Base-by-base conservation (phyloP, 2,329 filamentous ascomycete genomes). In the Hypoxylon sp. region DNA sequence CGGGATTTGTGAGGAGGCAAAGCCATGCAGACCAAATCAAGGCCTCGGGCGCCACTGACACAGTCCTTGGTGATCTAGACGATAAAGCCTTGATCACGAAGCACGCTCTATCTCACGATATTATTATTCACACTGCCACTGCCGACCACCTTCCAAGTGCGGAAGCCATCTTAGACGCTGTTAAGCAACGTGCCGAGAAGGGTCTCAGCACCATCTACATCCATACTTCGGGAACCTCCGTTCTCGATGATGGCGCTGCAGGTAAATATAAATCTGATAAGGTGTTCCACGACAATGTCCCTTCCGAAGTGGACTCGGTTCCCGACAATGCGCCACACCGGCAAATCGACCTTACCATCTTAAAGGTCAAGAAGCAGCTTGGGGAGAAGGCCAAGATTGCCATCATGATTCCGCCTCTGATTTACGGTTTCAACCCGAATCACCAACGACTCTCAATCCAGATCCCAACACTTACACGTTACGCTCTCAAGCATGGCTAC, bases 51-150 rank as follows among this genome's bases (percentile, higher is more conserved):
- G 78, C 77, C 6, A 47, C 61, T 8, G 75, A 78, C n/a, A 68
- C 77, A 9, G 77, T 85, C 11, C 68, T 79, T 39, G 83, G 82
- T n/a, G 78, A 79, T 42, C 72, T 85, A 4, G 75, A 82, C 52
- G 81, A 85, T 67, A 77, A 76, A 13, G 71, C 76, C 1, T 68
- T 81, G 14, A 83, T 84, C 71, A 75, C 76, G 5, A 74, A 81
- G 37, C 76, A 82, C 17, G 74, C 78, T 1, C 53, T 75, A 2
- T 65, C 78, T 22, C 77, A 78, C 67, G 83, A 86, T 55, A 80
- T 84, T 8, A 75, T 82, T 39, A 76, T 86, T 59, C 83, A 86
- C 73, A 84, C 81, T 6, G 84, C 84, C 11, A 84, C 83, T 3
- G 83, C 83, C 3, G 84, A 86, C 74, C 80, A 86, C 63, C 73